These are phyloP conservation scores for Candida awuae DNA, from an alignment of 805 yeast genomes.

Conservation along the genomic window DNA sequence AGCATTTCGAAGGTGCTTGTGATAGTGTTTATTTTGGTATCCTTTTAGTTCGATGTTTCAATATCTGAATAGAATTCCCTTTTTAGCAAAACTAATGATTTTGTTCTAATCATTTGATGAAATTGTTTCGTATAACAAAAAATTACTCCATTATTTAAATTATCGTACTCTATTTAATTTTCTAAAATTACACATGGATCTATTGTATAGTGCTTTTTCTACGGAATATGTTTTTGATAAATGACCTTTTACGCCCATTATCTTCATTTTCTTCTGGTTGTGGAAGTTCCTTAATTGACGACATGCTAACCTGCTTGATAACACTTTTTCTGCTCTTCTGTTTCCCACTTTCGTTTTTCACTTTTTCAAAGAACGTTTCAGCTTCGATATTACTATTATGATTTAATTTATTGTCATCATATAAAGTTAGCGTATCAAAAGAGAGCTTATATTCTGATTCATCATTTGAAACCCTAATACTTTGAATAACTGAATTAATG, in stretches of 20 bases:
- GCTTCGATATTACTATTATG: slow-evolving; percentile 2
- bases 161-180: too few species aligned
- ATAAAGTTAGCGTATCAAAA: neutral
- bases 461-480: neutral
- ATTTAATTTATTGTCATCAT: slow-evolving; percentile 1
- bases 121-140: too few species aligned
- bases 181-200: too few species aligned
- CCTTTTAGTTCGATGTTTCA: too few species aligned
- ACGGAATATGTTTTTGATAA: neutral
- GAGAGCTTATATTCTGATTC: neutral
- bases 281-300: neutral
- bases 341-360: neutral
- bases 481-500: slow-evolving; percentile 11
- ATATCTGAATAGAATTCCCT: too few species aligned
- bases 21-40: too few species aligned
- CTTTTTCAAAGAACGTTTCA: neutral
- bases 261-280: neutral
- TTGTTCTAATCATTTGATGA: too few species aligned
- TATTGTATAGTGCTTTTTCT: too few species aligned
- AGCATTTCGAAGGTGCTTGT: too few species aligned
- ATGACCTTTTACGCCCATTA: neutral
- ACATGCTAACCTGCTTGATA: neutral
- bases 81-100: too few species aligned
- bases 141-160: too few species aligned
- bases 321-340: neutral